These are phyloP conservation scores for Phytophthora fragariaefolia DNA, from an alignment of 352 stramenopile genomes.

Conservation along the genomic window DNA sequence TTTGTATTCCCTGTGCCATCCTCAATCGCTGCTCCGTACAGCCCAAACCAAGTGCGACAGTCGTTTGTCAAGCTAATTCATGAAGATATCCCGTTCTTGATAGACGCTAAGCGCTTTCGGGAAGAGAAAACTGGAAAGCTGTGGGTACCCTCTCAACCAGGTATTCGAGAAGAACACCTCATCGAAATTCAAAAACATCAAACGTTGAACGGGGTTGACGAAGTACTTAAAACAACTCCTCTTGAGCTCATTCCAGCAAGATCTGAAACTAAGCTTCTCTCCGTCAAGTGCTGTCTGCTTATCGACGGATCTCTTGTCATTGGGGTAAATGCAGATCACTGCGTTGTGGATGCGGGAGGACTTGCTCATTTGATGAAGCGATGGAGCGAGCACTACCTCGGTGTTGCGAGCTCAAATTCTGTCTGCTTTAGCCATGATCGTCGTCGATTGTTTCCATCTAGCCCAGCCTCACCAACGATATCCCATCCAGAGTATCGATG, in stretches of 20 bases:
- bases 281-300: constrained; percentile 15
- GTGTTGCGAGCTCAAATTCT: not conserved
- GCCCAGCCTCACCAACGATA: not conserved
- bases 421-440: not conserved
- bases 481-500: constrained; percentile 10
- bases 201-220: not conserved
- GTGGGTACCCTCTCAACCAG: not conserved
- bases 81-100: constrained; percentile 3
- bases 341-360: constrained; percentile 11
- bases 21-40: not conserved
- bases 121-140: not conserved
- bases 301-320: constrained; percentile 6
- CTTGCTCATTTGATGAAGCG: constrained; percentile 5
- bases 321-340: constrained; percentile 14
- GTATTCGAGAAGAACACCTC: not conserved
- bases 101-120: not conserved
- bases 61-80: constrained; percentile 9
- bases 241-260: constrained; percentile 10
- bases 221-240: constrained; percentile 5
- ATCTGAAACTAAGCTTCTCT: constrained; percentile 1
- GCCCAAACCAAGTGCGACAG: not conserved
- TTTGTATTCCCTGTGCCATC: not conserved
- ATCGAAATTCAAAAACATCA: not conserved
- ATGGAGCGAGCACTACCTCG: constrained; percentile 4
- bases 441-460: not conserved